Percentiles rank a stretch among this genome's conserved stretches.
These are phyloP conservation scores for Monilinia vaccinii-corymbosi DNA, from an alignment of 2,329 filamentous ascomycete species.

Conservation along the genomic window DNA sequence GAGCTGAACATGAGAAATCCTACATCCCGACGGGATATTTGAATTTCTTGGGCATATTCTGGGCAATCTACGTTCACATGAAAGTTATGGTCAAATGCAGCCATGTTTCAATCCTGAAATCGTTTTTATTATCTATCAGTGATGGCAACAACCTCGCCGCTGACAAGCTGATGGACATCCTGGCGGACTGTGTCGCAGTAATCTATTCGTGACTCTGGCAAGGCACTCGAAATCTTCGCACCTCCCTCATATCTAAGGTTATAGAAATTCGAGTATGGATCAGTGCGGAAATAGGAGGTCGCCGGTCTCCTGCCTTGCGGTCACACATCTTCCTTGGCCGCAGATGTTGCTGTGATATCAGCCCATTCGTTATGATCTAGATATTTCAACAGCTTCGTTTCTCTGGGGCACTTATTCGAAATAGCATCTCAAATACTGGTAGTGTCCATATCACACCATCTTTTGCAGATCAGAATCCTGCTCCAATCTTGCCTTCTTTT, in stretches of 20 bases:
- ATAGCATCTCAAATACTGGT: not conserved
- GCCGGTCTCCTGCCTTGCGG: not conserved
- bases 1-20: not conserved
- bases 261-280: not conserved
- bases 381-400: not conserved
- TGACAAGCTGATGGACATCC: not conserved
- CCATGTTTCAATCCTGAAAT: not conserved
- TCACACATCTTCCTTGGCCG: not conserved
- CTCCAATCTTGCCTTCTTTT: conserved; percentile 11
- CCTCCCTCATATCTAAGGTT: not conserved
- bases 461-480: not conserved
- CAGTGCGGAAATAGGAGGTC: not conserved
- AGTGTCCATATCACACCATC: not conserved
- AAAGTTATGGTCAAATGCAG: not conserved
- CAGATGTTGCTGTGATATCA: not conserved
- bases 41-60: not conserved
- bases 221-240: not conserved
- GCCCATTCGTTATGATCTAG: not conserved
- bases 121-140: not conserved
- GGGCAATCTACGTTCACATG: not conserved
- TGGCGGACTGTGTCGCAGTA: no score
- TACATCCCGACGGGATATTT: not conserved
- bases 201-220: not conserved
- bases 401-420: not conserved
- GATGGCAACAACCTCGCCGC: not conserved